A percentile compares a stretch with the other conserved stretches of the same genome.
Evolutionary conservation across 2,329 filamentous ascomycete species (phyloP).

Genomic region (Aureobasidium leucospermi): DNA sequence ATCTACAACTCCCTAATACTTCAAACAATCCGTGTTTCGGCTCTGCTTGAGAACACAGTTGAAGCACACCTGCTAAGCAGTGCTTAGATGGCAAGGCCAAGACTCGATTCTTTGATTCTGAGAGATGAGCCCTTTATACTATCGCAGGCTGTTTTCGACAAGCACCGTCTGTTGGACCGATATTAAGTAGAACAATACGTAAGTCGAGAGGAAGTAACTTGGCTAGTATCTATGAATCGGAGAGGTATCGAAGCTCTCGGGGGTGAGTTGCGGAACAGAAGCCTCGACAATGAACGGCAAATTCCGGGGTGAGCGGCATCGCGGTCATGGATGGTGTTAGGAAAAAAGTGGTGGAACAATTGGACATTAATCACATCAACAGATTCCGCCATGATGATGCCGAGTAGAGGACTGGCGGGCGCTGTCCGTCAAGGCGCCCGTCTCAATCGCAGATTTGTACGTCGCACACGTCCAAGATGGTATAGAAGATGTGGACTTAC

Average conservation of each 20-base stretch:
- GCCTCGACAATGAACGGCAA: neutral
- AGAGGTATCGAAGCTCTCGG: neutral
- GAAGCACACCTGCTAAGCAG: too few relatives aligned
- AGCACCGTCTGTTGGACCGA: too few relatives aligned
- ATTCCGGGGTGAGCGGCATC: neutral
- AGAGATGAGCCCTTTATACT: too few relatives aligned
- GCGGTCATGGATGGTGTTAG: neutral
- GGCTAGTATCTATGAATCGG: too few relatives aligned
- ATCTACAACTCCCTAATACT: too few relatives aligned
- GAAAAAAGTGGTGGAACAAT: conserved; percentile 9
- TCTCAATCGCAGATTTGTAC: conserved; percentile 13
- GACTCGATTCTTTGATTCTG: too few relatives aligned
- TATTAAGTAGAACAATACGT: too few relatives aligned
- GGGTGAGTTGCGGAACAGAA: conserved; percentile 8
- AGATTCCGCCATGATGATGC: conserved; percentile 15
- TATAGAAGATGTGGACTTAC: neutral
- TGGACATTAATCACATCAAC: neutral
- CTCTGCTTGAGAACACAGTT: too few relatives aligned
- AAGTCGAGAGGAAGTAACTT: too few relatives aligned
- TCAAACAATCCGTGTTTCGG: too few relatives aligned
- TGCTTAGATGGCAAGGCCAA: too few relatives aligned
- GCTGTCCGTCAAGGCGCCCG: conserved; percentile 8
- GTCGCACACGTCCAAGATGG: neutral
- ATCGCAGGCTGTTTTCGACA: too few relatives aligned
- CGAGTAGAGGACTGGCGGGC: conserved; percentile 12